phyloP scores from a whole-genome alignment of 352 stramenopile species.

The Globisporangium lucens region DNA sequence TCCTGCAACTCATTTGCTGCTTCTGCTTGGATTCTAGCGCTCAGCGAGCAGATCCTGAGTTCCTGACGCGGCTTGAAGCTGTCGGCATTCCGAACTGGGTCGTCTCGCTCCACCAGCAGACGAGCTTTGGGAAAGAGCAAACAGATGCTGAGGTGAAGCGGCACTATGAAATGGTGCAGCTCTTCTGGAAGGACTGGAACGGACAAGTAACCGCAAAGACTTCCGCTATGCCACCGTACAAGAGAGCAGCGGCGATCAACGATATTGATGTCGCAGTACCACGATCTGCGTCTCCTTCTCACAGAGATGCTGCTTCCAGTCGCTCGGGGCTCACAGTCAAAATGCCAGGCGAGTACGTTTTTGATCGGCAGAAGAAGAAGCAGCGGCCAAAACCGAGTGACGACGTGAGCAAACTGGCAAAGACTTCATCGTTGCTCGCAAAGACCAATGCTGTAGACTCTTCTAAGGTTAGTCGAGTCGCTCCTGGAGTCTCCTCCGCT shows the following conservation, averaged over 20 bases:
- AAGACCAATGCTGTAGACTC: background rate
- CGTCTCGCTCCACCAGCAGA: constrained; percentile 21
- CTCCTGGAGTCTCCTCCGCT: background rate
- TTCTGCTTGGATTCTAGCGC: constrained; percentile 30
- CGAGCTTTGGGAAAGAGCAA: background rate
- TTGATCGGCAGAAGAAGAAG: background rate
- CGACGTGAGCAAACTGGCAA: background rate
- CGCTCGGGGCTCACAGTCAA: background rate
- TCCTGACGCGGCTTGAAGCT: constrained; percentile 19
- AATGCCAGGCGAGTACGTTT: background rate
- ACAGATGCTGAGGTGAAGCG: background rate
- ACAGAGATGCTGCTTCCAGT: background rate
- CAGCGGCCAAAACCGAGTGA: background rate
- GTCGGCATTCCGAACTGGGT: constrained; percentile 27
- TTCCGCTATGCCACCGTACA: background rate
- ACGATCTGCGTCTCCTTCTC: background rate
- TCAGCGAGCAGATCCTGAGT: constrained; percentile 19
- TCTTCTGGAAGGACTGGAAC: constrained; percentile 36
- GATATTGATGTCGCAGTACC: background rate
- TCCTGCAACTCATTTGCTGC: constrained; percentile 38
- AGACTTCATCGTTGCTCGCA: background rate
- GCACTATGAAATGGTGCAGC: constrained; percentile 7
- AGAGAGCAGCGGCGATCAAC: background rate
- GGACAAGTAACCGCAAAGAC: background rate
- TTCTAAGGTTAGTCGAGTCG: background rate